Percentiles rank a stretch among this genome's conserved stretches.
phyloP scores from a whole-genome alignment of 192 early-diverging fungal species.

The Mortierella hygrophila region DNA sequence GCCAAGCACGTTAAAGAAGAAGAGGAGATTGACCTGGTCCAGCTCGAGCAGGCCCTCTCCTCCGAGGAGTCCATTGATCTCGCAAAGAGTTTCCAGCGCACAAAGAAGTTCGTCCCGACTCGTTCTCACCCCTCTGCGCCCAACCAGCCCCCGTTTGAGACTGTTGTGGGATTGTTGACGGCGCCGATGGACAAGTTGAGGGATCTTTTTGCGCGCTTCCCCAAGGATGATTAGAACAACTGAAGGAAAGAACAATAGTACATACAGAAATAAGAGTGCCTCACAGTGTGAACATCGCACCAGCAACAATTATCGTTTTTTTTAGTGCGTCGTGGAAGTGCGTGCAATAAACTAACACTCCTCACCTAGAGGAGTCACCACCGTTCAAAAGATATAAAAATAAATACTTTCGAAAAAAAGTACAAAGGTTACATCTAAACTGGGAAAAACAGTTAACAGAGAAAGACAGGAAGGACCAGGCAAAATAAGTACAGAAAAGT shows the following conservation, averaged over 20 bases:
- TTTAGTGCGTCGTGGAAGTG: too few relatives aligned
- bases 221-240: background rate
- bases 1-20: constrained; percentile 58
- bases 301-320: too few relatives aligned
- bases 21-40: constrained; percentile 47
- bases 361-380: too few relatives aligned
- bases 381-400: too few relatives aligned
- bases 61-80: constrained; percentile 2
- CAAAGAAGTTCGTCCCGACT: constrained; percentile 40
- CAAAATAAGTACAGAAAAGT: too few relatives aligned
- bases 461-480: too few relatives aligned
- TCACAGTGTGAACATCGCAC: too few relatives aligned
- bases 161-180: constrained; percentile 19
- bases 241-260: background rate
- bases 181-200: constrained; percentile 28
- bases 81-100: constrained; percentile 14
- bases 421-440: too few relatives aligned
- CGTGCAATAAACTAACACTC: too few relatives aligned
- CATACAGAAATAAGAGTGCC: background rate
- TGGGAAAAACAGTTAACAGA: too few relatives aligned
- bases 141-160: constrained; percentile 41
- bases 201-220: constrained; percentile 24
- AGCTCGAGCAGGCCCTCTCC: constrained; percentile 12
- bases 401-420: too few relatives aligned
- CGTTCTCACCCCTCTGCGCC: constrained; percentile 31